Evolutionary conservation across 2,329 filamentous ascomycete species (phyloP), one percentile per base, ranked within the genome.

Genomic region (Pestalotiopsis fici): DNA sequence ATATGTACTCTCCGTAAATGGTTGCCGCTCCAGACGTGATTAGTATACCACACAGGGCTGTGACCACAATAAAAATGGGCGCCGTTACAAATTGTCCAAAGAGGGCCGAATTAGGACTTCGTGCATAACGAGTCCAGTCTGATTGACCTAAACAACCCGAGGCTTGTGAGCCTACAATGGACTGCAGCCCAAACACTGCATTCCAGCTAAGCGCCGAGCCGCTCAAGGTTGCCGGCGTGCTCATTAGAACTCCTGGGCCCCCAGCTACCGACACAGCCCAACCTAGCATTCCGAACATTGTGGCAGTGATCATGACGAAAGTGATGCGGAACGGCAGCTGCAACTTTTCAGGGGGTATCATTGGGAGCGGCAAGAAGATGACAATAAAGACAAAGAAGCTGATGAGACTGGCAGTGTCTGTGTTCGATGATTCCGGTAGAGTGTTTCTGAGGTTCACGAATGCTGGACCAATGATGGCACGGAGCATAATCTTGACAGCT

Each of bases 51-150:
- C 77, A 76, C 15, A 78, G 73, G 11, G 78, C 76, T 5, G 78
- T 80, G 43, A 80, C 67, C 11, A 77, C 74, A 64, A 81, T 79
- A 3, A 77, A 78, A 15, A 80, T 70, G 5, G 80, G 79, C 21
- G 74, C 78, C 15, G 76, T 75, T 37, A 75, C 69, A 12, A 71
- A 66, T 69, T 76, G 74, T 11, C 73, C 74, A 39, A 76, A 75
- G 11, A 77, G 67, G 11, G 75, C 73, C 1, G 75, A 71, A 39
- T 74, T 72, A 7, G 70, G 73, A 6, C 65, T 72, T 47, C 71
- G 71, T 2, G 75, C 75, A 54, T 76, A 78, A 28, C 76, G 72
- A 13, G 77, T 78, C 77, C 77, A 78, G 64, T 78, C 76, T 28
- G 74, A 74, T 70, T 76, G 75, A 3, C 75, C 74, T 4, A 77